A percentile compares a stretch with the other conserved stretches of the same genome.
Evolutionary conservation across 139 green algal genomes (phyloP).

Genomic region (Desmodesmus armatus): DNA sequence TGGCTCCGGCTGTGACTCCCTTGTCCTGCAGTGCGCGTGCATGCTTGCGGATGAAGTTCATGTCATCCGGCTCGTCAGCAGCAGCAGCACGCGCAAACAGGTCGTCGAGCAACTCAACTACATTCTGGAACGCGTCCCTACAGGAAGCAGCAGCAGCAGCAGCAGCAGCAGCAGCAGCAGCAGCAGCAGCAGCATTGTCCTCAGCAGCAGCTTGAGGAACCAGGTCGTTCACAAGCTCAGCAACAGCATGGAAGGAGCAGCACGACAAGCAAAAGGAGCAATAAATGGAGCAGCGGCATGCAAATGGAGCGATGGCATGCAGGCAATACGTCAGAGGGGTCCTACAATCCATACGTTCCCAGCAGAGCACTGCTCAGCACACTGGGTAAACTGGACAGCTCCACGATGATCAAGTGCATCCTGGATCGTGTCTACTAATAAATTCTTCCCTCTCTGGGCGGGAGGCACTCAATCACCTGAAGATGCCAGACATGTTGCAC

Average conservation of each 20-base stretch:
- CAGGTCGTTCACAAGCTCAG: neutral
- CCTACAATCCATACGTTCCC: too few relatives aligned
- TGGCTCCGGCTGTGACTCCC: conserved; percentile 13
- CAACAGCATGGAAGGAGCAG: neutral
- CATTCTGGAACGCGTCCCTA: conserved; percentile 71
- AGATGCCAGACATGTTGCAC: conserved; percentile 98
- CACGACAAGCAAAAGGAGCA: too few relatives aligned
- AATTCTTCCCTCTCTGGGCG: too few relatives aligned
- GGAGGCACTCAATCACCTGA: too few relatives aligned
- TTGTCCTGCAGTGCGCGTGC: conserved; percentile 71
- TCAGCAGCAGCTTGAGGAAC: too few relatives aligned
- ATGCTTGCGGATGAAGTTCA: conserved; percentile 97
- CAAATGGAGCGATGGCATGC: conserved; percentile 58
- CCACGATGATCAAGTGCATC: too few relatives aligned
- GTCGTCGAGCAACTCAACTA: conserved; percentile 98
- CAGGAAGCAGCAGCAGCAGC: neutral
- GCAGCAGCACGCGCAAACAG: conserved; percentile 84
- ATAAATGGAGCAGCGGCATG: neutral
- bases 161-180: neutral
- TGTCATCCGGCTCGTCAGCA: conserved; percentile 81
- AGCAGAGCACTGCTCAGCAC: too few relatives aligned
- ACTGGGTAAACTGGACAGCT: too few relatives aligned
- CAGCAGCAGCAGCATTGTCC: neutral
- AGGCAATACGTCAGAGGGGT: too few relatives aligned
- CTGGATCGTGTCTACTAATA: too few relatives aligned